Conservation (phyloP, 306 rosid species). For the peach (Prunus persica) region Prunus_persica_NCBIv2 NC_034009.1:9629001-9629500, state of each 20-base stretch:
- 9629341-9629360: conserved; percentile 98
- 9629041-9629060: background rate
- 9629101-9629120: conserved; percentile 96
- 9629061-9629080: conserved; percentile 7
- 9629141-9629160: conserved; percentile 21
- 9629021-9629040: background rate
- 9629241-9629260: conserved; percentile 21
- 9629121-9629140: conserved; percentile 87
- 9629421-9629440: background rate
- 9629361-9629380: conserved; percentile 22
- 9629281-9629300: conserved; percentile 96
- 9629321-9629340: conserved; percentile 96
- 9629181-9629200: background rate
- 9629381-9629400: background rate
- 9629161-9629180: conserved; percentile 6
- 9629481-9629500: background rate
- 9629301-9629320: conserved; percentile 71
- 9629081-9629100: conserved; percentile 92
- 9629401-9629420: background rate
- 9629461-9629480: background rate
- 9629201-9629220: background rate
- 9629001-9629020: background rate
- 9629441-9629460: background rate
- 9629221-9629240: conserved; percentile 5
- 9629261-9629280: conserved; percentile 94